Evolutionary conservation across 2,329 filamentous ascomycete species (phyloP).

Genomic region (Daldinia eschscholtzii): DNA sequence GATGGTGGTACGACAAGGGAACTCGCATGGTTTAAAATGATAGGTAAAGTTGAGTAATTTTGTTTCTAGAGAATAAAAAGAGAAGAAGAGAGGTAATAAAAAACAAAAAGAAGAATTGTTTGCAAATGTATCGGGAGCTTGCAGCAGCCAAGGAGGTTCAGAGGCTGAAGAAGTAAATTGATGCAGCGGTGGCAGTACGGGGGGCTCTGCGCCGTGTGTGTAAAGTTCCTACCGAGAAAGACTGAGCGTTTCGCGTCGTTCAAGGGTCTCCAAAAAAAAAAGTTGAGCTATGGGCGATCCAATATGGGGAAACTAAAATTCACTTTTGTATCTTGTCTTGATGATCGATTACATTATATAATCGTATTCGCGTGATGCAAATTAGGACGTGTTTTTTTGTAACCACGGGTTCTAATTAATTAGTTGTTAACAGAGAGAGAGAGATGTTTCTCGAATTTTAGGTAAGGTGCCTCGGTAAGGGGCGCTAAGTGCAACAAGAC

Average conservation of each 20-base stretch:
- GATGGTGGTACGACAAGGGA: constrained; percentile 36
- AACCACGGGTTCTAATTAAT: constrained; percentile 30
- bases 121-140: constrained; percentile 36
- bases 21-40: constrained; percentile 38
- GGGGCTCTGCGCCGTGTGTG: constrained; percentile 24
- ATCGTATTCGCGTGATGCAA: constrained; percentile 37
- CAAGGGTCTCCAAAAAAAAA: constrained; percentile 36
- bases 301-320: constrained; percentile 25
- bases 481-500: not conserved
- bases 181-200: constrained; percentile 17
- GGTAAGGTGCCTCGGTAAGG: not conserved
- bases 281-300: constrained; percentile 27
- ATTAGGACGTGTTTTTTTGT: constrained; percentile 13
- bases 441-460: constrained; percentile 40
- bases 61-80: constrained; percentile 6
- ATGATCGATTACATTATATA: constrained; percentile 31
- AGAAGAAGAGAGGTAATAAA: constrained; percentile 3
- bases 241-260: constrained; percentile 35
- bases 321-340: constrained; percentile 15
- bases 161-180: constrained; percentile 24
- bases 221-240: constrained; percentile 11
- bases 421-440: constrained; percentile 21
- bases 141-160: constrained; percentile 40
- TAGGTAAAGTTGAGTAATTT: constrained; percentile 5
- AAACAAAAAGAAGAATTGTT: constrained; percentile 8